phyloP scores from a whole-genome alignment of 192 early-diverging fungal genomes.

The Gaertneriomyces sp. region DNA sequence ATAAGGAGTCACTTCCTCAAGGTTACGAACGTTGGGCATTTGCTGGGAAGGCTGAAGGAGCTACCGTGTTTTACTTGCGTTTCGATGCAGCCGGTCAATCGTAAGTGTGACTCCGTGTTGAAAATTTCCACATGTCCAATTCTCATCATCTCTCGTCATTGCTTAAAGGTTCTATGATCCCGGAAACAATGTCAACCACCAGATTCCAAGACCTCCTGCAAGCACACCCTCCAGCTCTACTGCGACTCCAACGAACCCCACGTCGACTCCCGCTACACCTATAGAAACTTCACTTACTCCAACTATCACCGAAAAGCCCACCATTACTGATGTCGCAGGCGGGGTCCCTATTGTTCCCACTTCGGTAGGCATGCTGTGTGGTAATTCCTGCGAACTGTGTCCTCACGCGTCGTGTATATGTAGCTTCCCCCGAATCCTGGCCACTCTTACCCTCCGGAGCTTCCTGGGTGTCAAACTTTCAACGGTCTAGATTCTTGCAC shows the following conservation, averaged over 20 bases:
- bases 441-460: too few species aligned
- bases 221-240: too few species aligned
- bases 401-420: neutral
- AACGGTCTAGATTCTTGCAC: too few species aligned
- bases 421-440: neutral
- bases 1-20: neutral
- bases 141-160: neutral
- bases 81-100: too few species aligned
- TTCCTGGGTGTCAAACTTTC: too few species aligned
- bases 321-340: too few species aligned
- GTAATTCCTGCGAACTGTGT: neutral
- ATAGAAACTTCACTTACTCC: too few species aligned
- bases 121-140: neutral
- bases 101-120: too few species aligned
- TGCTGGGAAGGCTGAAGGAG: neutral
- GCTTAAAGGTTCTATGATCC: neutral
- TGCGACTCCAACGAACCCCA: too few species aligned
- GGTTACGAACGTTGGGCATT: conserved; percentile 1
- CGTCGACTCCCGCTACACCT: too few species aligned
- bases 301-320: too few species aligned
- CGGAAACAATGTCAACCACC: neutral
- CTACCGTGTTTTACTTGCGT: neutral
- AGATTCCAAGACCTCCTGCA: neutral
- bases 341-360: neutral
- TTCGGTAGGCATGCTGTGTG: neutral